Base-by-base conservation (phyloP, 164 flowering plant genomes). In the Hamamelis virginiana region DNA sequence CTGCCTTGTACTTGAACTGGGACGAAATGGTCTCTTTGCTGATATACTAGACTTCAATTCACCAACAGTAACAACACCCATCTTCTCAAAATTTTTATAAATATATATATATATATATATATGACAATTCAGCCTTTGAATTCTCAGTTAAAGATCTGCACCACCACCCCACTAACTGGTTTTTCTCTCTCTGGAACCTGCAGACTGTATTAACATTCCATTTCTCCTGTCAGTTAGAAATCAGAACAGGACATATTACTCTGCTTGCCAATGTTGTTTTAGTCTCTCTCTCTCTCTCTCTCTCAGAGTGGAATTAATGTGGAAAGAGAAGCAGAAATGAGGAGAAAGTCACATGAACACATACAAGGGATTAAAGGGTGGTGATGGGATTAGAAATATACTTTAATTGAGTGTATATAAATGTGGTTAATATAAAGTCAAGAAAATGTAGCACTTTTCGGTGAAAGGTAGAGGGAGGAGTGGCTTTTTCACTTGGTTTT, bases 1-100 rank as follows among this genome's bases (percentile, higher is more conserved):
- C 66, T 86, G 95, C 62, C 92, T 84, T 18, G 89, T 73, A 64
- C 92, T 90, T 1, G 95, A 81, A 68, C 84, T 84, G 0, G 92
- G 92, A 43, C 95, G 87, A 79, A 89, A 88, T 0, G 84, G 61
- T 63, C 93, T 84, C 86, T 89, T 91, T 69, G 94, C 97, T 12
- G 96, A 87, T n/a, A 94, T 80, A 67, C 88, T 89, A 13, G 97
- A 85, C 85, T 94, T 91, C 84, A 90, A 69, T 65, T 91, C 98
- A 59, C 76, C 81, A 70, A 91, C 76, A 8, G 90, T 85, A 3
- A 82, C 83, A 38, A 92, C 90, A 51, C 91, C 96, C 98, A 94
- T 94, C 57, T 76, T 69, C 60, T 67, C 53, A 33, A 41, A 51
- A 64, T 59, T 46, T 15, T 28, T n/a, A n/a, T n/a, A n/a, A n/a